Base-by-base conservation (phyloP, 2,329 filamentous ascomycete genomes). In the Talaromyces sp. region DNA sequence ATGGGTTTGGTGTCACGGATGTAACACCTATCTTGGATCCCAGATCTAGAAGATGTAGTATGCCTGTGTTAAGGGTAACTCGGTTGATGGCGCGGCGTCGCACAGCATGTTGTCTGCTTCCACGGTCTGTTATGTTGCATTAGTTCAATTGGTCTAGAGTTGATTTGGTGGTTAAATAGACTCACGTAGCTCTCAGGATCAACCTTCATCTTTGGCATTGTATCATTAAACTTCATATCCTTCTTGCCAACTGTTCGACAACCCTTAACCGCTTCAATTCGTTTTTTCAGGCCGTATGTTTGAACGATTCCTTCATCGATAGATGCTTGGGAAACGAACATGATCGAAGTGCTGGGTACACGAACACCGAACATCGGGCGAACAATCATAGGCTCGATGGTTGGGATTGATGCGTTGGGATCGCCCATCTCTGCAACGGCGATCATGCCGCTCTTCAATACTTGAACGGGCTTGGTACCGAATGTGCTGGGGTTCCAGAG, bases 151-250 rank as follows among this genome's bases (percentile, higher is more conserved):
- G 4, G 14, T 11, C 10, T n/a, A n/a, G n/a, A 50, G 51, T 41
- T 19, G 17, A 37, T 37, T 9, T 1, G 4, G 14, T 11, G 3
- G 24, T 27, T 27, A 27, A 27, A 27, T 27, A 27, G 24, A 77
- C 79, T 75, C 62, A 81, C 77, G 76, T 97, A 97, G 66, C 83
- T 86, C 80, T 97, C 93, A 4, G 93, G 89, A 71, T 97, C 92
- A 55, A 97, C 92, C 65, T 80, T 86, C 90, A 97, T 97, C 75
- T 81, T 85, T 13, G 93, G 93, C 84, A 85, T 91, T 49, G 75
- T 75, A 66, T 91, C 86, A 71, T 97, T 97, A 73, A 85, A 92
- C 68, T 90, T 91, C 91, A 97, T 96, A 73, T 97, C 89, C 64
- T 75, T 80, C 81, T 97, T 97, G 39, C 86, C 80, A 40, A 96